Percentiles rank a stretch among this genome's conserved stretches.
Evolutionary conservation across 257 asterid genomes (phyloP).

Genomic region (Handroanthus guayacan): DNA sequence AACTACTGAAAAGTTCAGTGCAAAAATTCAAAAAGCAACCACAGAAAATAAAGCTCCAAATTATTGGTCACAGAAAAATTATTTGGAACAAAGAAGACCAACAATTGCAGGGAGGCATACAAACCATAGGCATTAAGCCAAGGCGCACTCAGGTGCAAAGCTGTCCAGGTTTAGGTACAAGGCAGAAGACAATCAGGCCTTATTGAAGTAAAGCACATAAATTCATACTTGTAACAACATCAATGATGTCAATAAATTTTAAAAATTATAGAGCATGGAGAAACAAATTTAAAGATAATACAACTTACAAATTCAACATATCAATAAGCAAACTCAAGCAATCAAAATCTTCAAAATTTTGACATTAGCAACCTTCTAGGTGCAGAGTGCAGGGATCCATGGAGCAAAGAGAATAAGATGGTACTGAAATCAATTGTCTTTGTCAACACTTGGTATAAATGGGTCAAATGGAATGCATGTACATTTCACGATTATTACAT

Average conservation of each 20-base stretch:
- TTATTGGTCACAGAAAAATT: conserved; percentile 15
- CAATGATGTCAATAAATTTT: background rate
- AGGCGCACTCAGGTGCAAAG: conserved; percentile 9
- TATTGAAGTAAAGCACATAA: background rate
- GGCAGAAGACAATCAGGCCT: conserved; percentile 15
- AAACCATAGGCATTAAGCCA: background rate
- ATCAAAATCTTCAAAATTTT: background rate
- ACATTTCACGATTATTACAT: conserved; percentile 6
- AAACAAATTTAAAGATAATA: conserved; percentile 8
- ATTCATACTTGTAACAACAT: background rate
- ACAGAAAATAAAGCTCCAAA: conserved; percentile 5
- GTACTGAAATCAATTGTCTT: background rate
- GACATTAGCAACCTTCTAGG: background rate
- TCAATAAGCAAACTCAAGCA: background rate
- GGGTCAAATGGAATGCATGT: background rate
- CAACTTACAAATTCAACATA: conserved; percentile 3
- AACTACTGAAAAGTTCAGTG: conserved; percentile 28
- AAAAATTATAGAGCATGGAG: background rate
- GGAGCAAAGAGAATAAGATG: background rate
- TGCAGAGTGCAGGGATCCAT: background rate
- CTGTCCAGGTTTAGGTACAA: background rate
- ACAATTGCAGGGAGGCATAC: conserved; percentile 3
- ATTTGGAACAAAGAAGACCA: conserved; percentile 14
- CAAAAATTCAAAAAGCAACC: background rate
- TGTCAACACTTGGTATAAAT: background rate